These are phyloP conservation scores for Solanum tarijense DNA, from an alignment of 257 asterid genomes.

Conservation along the genomic window DNA sequence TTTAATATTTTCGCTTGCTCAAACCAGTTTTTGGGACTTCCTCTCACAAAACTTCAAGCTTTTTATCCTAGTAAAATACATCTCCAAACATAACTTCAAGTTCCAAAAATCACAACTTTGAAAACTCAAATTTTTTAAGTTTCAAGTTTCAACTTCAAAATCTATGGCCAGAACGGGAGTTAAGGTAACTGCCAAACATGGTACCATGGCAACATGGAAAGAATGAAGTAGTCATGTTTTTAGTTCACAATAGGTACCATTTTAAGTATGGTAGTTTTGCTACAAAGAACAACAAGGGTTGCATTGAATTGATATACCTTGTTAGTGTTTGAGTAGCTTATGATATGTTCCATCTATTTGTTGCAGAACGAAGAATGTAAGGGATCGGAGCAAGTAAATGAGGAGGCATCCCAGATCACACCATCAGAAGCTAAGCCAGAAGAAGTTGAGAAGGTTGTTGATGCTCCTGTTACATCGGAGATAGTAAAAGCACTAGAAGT, in stretches of 20 bases:
- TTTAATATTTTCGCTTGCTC: not conserved
- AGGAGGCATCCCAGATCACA: not conserved
- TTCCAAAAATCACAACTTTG: not conserved
- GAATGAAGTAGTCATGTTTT: not conserved
- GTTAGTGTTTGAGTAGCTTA: not conserved
- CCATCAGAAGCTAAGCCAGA: constrained; percentile 6
- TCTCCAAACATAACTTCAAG: not conserved
- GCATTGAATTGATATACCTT: not conserved
- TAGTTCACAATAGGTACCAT: not conserved
- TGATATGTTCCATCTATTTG: not conserved
- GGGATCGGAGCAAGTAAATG: not conserved
- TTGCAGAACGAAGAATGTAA: not conserved
- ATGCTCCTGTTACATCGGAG: constrained; percentile 6
- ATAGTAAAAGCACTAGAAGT: constrained; percentile 1
- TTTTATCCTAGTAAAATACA: not conserved
- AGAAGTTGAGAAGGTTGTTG: constrained; percentile 1
- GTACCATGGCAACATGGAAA: not conserved
- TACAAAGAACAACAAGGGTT: not conserved
- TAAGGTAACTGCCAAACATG: not conserved
- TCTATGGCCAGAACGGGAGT: not conserved
- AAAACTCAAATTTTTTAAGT: not conserved
- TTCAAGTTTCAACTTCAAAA: not conserved
- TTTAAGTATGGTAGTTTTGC: not conserved
- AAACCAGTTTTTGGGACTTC: not conserved
- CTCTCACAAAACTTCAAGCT: not conserved